Conservation (phyloP, 768 basidiomycete species). For the Favolaschia claudopus region DNA sequence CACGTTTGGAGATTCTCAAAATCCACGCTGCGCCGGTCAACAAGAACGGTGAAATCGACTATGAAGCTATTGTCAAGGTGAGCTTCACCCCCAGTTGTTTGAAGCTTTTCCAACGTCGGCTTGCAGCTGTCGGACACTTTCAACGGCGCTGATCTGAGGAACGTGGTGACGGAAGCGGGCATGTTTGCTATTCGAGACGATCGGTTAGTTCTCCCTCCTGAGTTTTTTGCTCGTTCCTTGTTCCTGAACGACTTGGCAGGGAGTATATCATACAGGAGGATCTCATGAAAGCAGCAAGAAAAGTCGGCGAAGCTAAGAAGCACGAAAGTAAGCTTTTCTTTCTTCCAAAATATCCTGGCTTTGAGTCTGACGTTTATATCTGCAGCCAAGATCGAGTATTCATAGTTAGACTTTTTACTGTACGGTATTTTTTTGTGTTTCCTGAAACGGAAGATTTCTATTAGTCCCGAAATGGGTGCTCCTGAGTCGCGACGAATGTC, state of each 20-base stretch:
- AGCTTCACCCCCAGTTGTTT: conserved; percentile 12
- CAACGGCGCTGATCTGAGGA: conserved; percentile 96
- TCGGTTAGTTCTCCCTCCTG: conserved; percentile 54
- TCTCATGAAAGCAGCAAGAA: conserved; percentile 93
- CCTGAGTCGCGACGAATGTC: neutral
- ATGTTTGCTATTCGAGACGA: conserved; percentile 99
- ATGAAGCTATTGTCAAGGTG: conserved; percentile 97
- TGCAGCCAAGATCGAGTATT: conserved; percentile 63
- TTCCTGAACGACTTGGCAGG: conserved; percentile 48
- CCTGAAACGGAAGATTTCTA: neutral
- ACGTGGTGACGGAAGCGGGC: conserved; percentile 94
- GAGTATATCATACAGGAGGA: conserved; percentile 96
- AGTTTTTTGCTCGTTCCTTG: conserved; percentile 7
- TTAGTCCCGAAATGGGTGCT: neutral
- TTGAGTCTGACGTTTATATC: conserved; percentile 18
- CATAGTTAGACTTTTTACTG: conserved; percentile 28
- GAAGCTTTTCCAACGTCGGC: neutral
- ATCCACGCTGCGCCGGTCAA: conserved; percentile 95
- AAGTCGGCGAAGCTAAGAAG: conserved; percentile 96
- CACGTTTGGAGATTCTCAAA: conserved; percentile 94
- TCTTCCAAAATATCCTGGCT: neutral
- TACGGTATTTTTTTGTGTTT: neutral
- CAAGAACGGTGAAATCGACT: conserved; percentile 95
- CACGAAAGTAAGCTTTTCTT: conserved; percentile 81
- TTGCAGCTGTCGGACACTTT: conserved; percentile 84